phyloP scores from a whole-genome alignment of 2,329 filamentous ascomycete species.

The Ascosphaera apis region DNA sequence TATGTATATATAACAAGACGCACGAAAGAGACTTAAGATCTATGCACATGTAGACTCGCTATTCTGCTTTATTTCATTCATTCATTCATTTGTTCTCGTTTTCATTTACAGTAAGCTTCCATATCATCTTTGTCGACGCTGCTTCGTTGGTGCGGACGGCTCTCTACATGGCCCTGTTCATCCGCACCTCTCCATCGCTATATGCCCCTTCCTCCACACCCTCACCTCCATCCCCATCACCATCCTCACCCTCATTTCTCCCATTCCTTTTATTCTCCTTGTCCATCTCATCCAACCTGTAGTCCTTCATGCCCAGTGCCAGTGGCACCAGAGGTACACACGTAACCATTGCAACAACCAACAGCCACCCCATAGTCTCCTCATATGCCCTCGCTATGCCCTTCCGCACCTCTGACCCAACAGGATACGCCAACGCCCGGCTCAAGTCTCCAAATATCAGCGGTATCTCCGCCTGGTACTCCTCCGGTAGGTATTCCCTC shows the following conservation, averaged over 20 bases:
- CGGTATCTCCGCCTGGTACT: constrained; percentile 17
- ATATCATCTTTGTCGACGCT: too few relatives aligned
- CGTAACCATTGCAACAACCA: constrained; percentile 31
- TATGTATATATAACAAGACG: too few relatives aligned
- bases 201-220: too few relatives aligned
- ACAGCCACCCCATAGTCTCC: constrained; percentile 37
- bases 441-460: constrained; percentile 29
- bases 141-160: too few relatives aligned
- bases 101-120: too few relatives aligned
- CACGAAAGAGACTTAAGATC: too few relatives aligned
- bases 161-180: neutral
- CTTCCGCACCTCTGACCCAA: constrained; percentile 31
- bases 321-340: constrained; percentile 33
- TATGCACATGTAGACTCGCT: too few relatives aligned
- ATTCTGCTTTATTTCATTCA: too few relatives aligned
- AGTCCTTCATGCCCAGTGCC: constrained; percentile 33
- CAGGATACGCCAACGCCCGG: constrained; percentile 32
- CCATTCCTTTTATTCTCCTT: constrained; percentile 5
- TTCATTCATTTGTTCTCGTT: too few relatives aligned
- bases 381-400: constrained; percentile 43
- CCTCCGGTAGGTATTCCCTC: constrained; percentile 25
- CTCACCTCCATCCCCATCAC: too few relatives aligned
- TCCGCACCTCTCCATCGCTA: too few relatives aligned
- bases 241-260: constrained; percentile 2
- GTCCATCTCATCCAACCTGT: constrained; percentile 27